Evolutionary conservation across 1,284 basidiomycete genomes (phyloP).

Genomic region (Puccinia novopanici): DNA sequence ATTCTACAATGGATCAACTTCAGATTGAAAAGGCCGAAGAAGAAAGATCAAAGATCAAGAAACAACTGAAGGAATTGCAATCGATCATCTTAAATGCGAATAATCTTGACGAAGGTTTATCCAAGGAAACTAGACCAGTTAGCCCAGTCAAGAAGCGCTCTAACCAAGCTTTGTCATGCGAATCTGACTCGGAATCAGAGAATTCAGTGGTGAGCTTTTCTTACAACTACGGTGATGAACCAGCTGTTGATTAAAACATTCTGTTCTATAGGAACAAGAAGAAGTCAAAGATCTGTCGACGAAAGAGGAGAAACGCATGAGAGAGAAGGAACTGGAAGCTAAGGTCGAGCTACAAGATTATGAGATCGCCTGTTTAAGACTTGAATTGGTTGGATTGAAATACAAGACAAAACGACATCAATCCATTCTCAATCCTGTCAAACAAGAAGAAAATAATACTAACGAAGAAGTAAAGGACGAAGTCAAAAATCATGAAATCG

Average conservation of each 20-base stretch:
- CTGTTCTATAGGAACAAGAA: constrained; percentile 10
- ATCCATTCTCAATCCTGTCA: background rate
- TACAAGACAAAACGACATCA: background rate
- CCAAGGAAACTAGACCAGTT: constrained; percentile 31
- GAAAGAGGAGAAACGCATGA: background rate
- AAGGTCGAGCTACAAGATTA: constrained; percentile 27
- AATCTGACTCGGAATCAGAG: constrained; percentile 10
- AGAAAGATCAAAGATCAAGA: constrained; percentile 28
- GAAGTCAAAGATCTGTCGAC: background rate
- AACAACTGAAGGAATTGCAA: constrained; percentile 34
- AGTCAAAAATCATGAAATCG: constrained; percentile 10
- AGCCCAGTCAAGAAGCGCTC: constrained; percentile 26
- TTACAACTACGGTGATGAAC: background rate
- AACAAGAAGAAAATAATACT: background rate
- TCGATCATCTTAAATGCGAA: constrained; percentile 42
- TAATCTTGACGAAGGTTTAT: constrained; percentile 23
- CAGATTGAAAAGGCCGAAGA: constrained; percentile 9
- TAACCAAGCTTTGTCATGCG: background rate
- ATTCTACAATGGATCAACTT: background rate
- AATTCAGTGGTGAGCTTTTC: background rate
- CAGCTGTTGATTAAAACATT: background rate
- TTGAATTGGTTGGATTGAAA: constrained; percentile 27
- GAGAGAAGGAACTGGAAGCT: constrained; percentile 23
- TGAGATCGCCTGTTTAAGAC: constrained; percentile 28
- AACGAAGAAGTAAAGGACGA: background rate